Base-by-base conservation (phyloP, 2,329 filamentous ascomycete genomes). In the Camptophora hylomeconis region DNA sequence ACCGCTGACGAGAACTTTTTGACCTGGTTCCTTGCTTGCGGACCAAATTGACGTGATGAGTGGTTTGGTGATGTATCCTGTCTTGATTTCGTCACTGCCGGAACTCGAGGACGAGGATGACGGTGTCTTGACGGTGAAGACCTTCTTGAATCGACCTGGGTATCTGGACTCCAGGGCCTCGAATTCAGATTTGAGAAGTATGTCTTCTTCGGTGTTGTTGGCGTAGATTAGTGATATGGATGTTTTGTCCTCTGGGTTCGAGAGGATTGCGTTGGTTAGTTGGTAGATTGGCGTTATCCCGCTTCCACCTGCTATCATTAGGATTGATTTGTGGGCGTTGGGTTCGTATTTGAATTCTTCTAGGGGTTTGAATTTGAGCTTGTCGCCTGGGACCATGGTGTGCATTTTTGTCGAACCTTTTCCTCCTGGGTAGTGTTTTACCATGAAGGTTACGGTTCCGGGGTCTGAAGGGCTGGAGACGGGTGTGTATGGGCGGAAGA, bases 221-320 rank as follows among this genome's bases (percentile, higher is more conserved):
- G 75, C 76, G 44, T 72, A 78, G 0, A 82, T 56, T 1, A 82
- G 60, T 0, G 68, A 72, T 23, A 81, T 59, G 30, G 61, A 62
- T 1, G 77, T 81, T 34, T 56, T 58, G 41, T 81, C 76, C 1
- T 60, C 51, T 0, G 72, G 63, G 44, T 80, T 69, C 24, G 56
- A 50, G n/a, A 78, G 55, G 32, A 79, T 75, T 2, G 69, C 69
- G 26, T 62, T 66, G 2, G 67, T 59, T 2, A 80, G 63, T 47
- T 78, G 72, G 47, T 70, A 80, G 39, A 76, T 65, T 0, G 78
- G 77, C 1, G 76, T 81, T 39, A 83, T 79, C 11, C 78, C 78
- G 0, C 74, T 75, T 8, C 78, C 77, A 24, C 78, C 77, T 1
- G 77, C 77, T 23, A 82, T 67, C 20, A 80, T 59, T 3, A 69